Evolutionary conservation across 1,139 yeast genomes (phyloP), one percentile per base, ranked within the genome.

Genomic region (Entelexis paramagnoliae): DNA sequence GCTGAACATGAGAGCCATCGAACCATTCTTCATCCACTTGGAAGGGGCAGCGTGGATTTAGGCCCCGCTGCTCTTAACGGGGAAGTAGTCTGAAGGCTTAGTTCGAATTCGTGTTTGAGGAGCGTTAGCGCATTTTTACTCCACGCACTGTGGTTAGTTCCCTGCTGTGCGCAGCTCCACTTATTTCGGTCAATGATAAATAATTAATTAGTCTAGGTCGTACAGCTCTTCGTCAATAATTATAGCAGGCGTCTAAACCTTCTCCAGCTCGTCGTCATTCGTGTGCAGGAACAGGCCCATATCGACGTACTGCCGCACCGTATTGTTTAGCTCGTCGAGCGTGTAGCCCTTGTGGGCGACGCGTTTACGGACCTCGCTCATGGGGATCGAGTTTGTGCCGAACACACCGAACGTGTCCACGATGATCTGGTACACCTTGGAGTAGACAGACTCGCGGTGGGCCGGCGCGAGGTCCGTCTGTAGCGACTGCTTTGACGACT

Each of bases 291-390:
- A 85, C 41, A 88, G 78, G 50, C 83, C 82, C 57, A 85, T 73
- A 45, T 75, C 75, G 49, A 79, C 77, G 65, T 89, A 89, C 64
- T 84, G 91, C 45, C 74, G 72, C 50, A 91, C 72, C 73, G 95
- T 84, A 54, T 78, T 83, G 51, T 76, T 78, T 60, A 89, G 76
- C 64, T 88, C 91, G 58, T 80, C 78, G 59, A 81, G 80, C 0
- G 95, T 87, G 67, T 77, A 89, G 3, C 96, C 96, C 66, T 84
- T 82, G 26, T 86, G 84, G 50, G 85, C 72, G 39, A 84, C 81
- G n/a, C 88, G 74, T 55, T 81, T 80, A 56, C 78, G 76, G 55
- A 91, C 72, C 7, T 71, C 77, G 19, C 72, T 74, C 69, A 83
- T 67, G n/a, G 81, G 72, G 63, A 85, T 73, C 68, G 55, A 68